Conservation (phyloP, 1,139 yeast genomes). For the Schwanniomyces etchellsii region DNA sequence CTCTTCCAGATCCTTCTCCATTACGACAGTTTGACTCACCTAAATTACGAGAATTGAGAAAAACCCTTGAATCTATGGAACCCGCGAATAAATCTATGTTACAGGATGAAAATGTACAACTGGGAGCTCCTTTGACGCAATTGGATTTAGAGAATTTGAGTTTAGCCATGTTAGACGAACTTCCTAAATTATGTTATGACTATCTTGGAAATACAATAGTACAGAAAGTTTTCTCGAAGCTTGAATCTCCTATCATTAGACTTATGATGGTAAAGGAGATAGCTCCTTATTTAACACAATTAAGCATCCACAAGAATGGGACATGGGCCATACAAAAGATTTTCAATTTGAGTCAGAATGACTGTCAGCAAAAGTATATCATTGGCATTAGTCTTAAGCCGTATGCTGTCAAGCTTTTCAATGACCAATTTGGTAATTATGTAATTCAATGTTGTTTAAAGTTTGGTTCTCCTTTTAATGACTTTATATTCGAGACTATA, state of each 20-base stretch:
- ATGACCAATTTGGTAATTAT: slow-evolving; percentile 96
- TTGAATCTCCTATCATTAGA: slow-evolving; percentile 63
- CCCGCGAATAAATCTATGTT: slow-evolving; percentile 5
- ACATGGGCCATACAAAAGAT: slow-evolving; percentile 99
- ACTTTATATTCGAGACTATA: slow-evolving; percentile 83
- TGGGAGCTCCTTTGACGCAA: slow-evolving; percentile 21
- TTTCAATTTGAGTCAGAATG: slow-evolving; percentile 63
- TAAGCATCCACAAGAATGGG: slow-evolving; percentile 95
- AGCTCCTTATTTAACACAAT: slow-evolving; percentile 77
- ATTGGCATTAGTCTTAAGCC: slow-evolving; percentile 73
- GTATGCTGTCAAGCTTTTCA: slow-evolving; percentile 77
- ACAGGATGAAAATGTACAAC: slow-evolving; percentile 5
- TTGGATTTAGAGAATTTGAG: slow-evolving; percentile 78
- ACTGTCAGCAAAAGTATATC: slow-evolving; percentile 59
- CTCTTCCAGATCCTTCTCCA: slow-evolving; percentile 60
- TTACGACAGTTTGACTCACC: slow-evolving; percentile 83
- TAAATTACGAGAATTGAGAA: slow-evolving; percentile 57
- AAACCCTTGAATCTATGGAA: slow-evolving; percentile 44
- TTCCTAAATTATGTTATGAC: slow-evolving; percentile 88
- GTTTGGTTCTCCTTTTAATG: slow-evolving; percentile 84
- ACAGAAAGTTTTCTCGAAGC: slow-evolving; percentile 76
- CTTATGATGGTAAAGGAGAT: slow-evolving; percentile 78
- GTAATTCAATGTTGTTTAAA: slow-evolving; percentile 91
- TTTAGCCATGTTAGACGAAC: slow-evolving; percentile 77
- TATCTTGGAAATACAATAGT: slow-evolving; percentile 94